Percentiles rank a stretch among this genome's conserved stretches.
Conservation (phyloP, 805 yeast species). For the Brettanomyces naardenensis region DNA sequence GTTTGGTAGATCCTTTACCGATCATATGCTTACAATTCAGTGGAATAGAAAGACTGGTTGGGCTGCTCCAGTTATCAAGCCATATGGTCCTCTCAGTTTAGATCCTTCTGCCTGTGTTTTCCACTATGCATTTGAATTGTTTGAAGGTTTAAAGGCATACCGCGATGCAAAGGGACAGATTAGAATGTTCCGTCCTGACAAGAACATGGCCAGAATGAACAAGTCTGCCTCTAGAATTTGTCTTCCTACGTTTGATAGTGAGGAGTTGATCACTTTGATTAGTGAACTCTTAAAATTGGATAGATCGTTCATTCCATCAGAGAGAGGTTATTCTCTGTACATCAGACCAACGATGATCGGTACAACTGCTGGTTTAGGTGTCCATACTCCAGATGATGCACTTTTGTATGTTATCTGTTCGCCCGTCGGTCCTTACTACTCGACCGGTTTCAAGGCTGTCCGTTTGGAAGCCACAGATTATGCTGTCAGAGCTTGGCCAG, state of each 20-base stretch:
- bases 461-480: constrained; percentile 89
- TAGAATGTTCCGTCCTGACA: constrained; percentile 85
- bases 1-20: constrained; percentile 73
- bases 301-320: constrained; percentile 70
- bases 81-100: constrained; percentile 65
- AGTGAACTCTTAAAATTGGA: constrained; percentile 72
- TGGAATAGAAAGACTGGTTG: constrained; percentile 79
- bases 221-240: constrained; percentile 82
- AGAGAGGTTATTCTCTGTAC: constrained; percentile 85
- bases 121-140: constrained; percentile 91
- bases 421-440: constrained; percentile 95
- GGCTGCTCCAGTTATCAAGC: constrained; percentile 82
- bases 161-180: constrained; percentile 52
- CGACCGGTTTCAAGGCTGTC: constrained; percentile 94
- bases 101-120: constrained; percentile 90
- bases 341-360: constrained; percentile 95
- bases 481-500: constrained; percentile 99
- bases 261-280: constrained; percentile 66
- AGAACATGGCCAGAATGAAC: constrained; percentile 89
- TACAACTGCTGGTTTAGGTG: constrained; percentile 84
- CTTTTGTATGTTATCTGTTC: constrained; percentile 81
- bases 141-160: constrained; percentile 96
- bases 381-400: constrained; percentile 74
- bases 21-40: constrained; percentile 81
- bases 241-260: constrained; percentile 77